phyloP scores from a whole-genome alignment of 768 basidiomycete species.

The Kwoniella dejecticola region DNA sequence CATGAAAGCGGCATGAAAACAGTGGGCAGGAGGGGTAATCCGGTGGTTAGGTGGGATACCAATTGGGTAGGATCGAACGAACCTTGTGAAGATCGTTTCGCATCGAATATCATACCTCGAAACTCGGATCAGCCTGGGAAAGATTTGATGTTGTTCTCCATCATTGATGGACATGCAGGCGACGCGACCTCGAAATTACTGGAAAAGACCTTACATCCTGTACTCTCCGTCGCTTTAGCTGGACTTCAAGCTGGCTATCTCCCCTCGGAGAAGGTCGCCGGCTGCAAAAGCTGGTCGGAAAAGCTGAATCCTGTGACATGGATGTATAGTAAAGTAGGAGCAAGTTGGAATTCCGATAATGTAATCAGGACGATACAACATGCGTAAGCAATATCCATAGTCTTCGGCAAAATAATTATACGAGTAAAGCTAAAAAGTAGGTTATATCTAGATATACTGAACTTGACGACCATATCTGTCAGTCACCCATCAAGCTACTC shows the following conservation, averaged over 20 bases:
- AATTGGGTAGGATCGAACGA: conserved; percentile 81
- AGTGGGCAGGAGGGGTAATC: conserved; percentile 34
- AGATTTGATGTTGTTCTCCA: conserved; percentile 78
- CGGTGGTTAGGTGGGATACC: conserved; percentile 63
- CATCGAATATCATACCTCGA: conserved; percentile 66
- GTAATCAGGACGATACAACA: conserved; percentile 28
- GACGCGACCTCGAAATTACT: conserved; percentile 80
- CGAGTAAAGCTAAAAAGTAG: no score
- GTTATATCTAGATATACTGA: conserved; percentile 75
- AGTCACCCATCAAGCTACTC: conserved; percentile 73
- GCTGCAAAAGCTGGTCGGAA: conserved; percentile 2
- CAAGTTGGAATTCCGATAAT: conserved; percentile 30
- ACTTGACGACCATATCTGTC: conserved; percentile 81
- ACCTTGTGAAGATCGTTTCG: conserved; percentile 86
- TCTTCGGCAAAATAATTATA: no score
- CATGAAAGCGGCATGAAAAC: conserved; percentile 18
- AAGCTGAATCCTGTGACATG: conserved; percentile 29
- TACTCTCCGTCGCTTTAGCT: conserved; percentile 73
- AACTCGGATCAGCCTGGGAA: conserved; percentile 58
- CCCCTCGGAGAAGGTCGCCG: conserved; percentile 11
- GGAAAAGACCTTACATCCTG: conserved; percentile 78
- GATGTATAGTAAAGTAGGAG: conserved; percentile 1
- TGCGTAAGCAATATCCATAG: conserved; percentile 31
- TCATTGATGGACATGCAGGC: conserved; percentile 75
- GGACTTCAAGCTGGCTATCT: conserved; percentile 41